These are phyloP conservation scores for Kalmusia sp. DNA, from an alignment of 2,329 filamentous ascomycete genomes.

Conservation along the genomic window DNA sequence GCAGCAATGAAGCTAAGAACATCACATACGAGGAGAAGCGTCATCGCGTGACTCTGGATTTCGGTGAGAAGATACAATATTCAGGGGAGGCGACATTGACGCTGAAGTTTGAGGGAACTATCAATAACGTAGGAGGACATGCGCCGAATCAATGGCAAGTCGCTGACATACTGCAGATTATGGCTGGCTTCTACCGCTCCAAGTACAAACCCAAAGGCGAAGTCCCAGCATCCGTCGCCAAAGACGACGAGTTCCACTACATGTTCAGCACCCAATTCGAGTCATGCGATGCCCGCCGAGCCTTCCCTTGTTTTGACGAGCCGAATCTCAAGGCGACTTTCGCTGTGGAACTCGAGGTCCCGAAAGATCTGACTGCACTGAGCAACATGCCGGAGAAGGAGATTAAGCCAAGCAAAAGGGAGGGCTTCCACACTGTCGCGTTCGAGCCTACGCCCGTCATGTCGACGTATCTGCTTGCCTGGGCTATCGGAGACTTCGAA, in stretches of 20 bases:
- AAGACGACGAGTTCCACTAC: constrained; percentile 68
- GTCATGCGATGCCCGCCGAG: constrained; percentile 90
- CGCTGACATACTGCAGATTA: constrained; percentile 49
- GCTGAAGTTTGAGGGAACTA: constrained; percentile 78
- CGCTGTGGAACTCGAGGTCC: constrained; percentile 90
- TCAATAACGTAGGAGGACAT: constrained; percentile 71
- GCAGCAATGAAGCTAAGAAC: constrained; percentile 66
- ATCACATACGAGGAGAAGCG: constrained; percentile 83
- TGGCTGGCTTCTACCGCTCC: constrained; percentile 92
- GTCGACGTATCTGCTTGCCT: constrained; percentile 95
- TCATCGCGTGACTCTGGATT: constrained; percentile 81
- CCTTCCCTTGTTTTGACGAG: constrained; percentile 98
- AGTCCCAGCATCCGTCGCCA: constrained; percentile 78
- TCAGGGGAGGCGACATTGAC: constrained; percentile 71
- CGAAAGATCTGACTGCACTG: constrained; percentile 83
- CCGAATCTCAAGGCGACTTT: constrained; percentile 97
- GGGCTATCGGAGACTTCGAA: constrained; percentile 97
- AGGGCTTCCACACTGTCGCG: constrained; percentile 76
- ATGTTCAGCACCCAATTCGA: constrained; percentile 97
- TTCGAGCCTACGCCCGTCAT: constrained; percentile 93
- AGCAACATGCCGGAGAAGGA: constrained; percentile 95
- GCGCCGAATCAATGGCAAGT: neutral
- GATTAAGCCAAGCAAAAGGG: constrained; percentile 74
- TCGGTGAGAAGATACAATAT: constrained; percentile 73
- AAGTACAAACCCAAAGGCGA: constrained; percentile 85